Base-by-base conservation (phyloP, 441 rosid genomes). In the Viola pubescens region DNA sequence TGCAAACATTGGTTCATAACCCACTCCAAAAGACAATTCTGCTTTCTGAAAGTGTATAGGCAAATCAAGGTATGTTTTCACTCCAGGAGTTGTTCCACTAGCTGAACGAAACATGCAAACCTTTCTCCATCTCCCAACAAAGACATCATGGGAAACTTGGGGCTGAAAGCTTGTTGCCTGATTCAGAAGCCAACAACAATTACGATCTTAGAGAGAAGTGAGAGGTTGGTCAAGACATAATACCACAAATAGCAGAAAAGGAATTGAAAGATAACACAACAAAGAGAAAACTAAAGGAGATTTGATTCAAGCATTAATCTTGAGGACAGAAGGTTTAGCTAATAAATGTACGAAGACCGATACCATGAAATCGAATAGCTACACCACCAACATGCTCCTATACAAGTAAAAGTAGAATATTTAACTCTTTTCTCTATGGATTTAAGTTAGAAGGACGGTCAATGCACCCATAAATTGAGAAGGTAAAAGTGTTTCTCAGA, bases 151-250 rank as follows among this genome's bases (percentile, higher is more conserved):
- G 64, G 75, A 75, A 64, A 91, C 68, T 77, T 95, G 99, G 61
- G 99, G 96, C 79, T 95, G 99, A 65, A 95, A 95, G 72, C 79
- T 60, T 37, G 99, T 95, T 68, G 98, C 99, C 99, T 95, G 67
- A 61, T 78, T 70, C 67, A 68, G 64, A 69, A 56, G 63, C 64
- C 50, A 78, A 79, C 19, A 26, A 26, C 34, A 26, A 26, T 16
- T 68, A 44, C 19, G 3, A 48, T 38, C 48, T 38, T 43, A 6
- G 14, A 48, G 50, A 56, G 40, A 67, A 12, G 52, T 48, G 49
- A 37, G 54, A 26, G 11, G 11, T 26, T 41, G 48, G 37, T 45
- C 40, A 59, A 40, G 59, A 54, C 14, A 56, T 44, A 37, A 49
- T 26, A 50, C 39, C 58, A 64, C 3, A 39, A 3, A 53, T 9